Percentiles rank a stretch among this genome's conserved stretches.
Conservation (phyloP, 2,329 filamentous ascomycete species). For the Plenodomus lindquistii region DNA sequence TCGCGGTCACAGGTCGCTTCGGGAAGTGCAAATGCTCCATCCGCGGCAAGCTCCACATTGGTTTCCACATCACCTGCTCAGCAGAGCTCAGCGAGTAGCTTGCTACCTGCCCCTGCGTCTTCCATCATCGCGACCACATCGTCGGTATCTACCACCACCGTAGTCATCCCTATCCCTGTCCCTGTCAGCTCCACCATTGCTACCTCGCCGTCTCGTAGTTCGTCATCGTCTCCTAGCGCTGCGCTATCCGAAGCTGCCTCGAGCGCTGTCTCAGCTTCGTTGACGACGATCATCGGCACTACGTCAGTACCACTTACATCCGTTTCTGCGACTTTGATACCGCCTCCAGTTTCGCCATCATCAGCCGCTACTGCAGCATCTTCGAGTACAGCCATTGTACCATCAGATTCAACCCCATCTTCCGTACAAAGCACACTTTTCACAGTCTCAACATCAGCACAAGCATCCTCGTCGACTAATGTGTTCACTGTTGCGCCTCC, state of each 20-base stretch:
- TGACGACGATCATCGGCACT: not conserved
- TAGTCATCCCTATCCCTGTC: not conserved
- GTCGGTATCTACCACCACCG: not conserved
- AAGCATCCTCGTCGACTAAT: not conserved
- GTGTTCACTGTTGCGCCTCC: conserved; percentile 4
- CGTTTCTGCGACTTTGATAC: not conserved
- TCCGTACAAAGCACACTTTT: not conserved
- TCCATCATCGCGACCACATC: not conserved
- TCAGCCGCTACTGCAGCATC: not conserved
- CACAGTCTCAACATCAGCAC: not conserved
- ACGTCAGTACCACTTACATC: not conserved
- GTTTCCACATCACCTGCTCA: not conserved
- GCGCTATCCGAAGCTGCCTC: not conserved
- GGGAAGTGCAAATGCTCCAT: not conserved
- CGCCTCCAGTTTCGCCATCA: not conserved
- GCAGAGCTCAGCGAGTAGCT: not conserved
- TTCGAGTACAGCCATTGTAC: not conserved
- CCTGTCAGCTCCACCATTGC: not conserved
- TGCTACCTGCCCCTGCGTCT: not conserved
- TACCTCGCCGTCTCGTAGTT: not conserved
- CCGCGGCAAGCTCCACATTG: not conserved
- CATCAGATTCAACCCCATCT: not conserved
- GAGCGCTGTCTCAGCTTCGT: not conserved
- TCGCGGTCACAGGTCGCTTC: not conserved
- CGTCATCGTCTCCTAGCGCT: not conserved